Base-by-base conservation (phyloP, 2,329 filamentous ascomycete species). In the Phyllosticta ampelicida region DNA sequence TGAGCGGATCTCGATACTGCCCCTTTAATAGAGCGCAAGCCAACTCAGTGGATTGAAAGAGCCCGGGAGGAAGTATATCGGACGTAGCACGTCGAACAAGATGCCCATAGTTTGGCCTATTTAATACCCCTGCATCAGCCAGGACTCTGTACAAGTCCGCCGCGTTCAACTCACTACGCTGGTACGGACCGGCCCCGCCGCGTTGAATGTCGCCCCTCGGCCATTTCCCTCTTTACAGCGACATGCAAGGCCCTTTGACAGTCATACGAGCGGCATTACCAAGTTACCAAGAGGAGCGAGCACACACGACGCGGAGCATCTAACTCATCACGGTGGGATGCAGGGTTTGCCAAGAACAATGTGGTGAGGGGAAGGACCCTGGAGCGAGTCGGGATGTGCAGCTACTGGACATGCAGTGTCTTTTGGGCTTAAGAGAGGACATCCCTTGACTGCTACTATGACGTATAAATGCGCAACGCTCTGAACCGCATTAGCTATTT, bases 331-430 rank as follows among this genome's bases (percentile, higher is more conserved):
- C 8, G 23, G 36, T 16, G 36, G 55, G 50, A 36, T 36, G 53
- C 36, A n/a, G 18, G 9, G 23, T 51, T 57, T 44, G 50, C 23
- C 55, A 48, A 53, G 30, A 21, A 26, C 51, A 23, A 44, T 9
- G 30, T 53, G 18, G 51, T 53, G 55, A 58, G 55, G 55, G 55
- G 55, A 58, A 57, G 21, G 21, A 57, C 9, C 36, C 36, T 44
- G 36, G 13, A 44, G 36, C 36, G 36, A 23, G 18, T 18, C 11
- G 21, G 21, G 16, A 29, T 8, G 21, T 29, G 10, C 30, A 49
- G 30, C 18, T 28, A 18, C 21, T 50, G 28, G 20, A 53, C 21
- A 28, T 36, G 29, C 55, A 44, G 55, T 57, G 16, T 13, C 9
- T 20, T 16, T 18, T 30, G 30, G 36, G 36, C 55, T 19, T 11